Evolutionary conservation across 1,139 yeast genomes (phyloP).

Genomic region (Lizanozyma gosingica): DNA sequence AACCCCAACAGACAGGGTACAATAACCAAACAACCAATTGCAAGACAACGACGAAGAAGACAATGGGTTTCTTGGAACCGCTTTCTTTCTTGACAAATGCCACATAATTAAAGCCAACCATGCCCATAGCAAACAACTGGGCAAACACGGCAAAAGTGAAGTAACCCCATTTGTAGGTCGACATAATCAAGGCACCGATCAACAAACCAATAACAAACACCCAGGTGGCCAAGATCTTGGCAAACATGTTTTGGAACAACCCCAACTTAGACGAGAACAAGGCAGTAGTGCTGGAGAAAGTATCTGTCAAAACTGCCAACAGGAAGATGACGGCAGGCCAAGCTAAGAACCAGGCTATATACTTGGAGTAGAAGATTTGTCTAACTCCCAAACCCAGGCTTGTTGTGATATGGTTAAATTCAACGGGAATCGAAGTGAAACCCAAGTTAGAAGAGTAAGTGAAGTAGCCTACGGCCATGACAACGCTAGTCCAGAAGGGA

Average conservation of each 20-base stretch:
- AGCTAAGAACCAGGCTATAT: conserved; percentile 59
- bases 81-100: conserved; percentile 7
- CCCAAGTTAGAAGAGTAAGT: conserved; percentile 65
- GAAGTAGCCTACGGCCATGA: conserved; percentile 46
- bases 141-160: conserved; percentile 31
- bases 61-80: conserved; percentile 8
- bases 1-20: conserved; percentile 55
- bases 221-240: conserved; percentile 35
- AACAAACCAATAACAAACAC: conserved; percentile 45
- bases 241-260: conserved; percentile 16
- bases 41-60: conserved; percentile 21
- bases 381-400: conserved; percentile 32
- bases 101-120: conserved; percentile 13
- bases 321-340: conserved; percentile 47
- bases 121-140: conserved; percentile 27
- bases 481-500: conserved; percentile 37
- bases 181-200: conserved; percentile 44
- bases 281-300: conserved; percentile 23
- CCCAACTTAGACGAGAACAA: conserved; percentile 16
- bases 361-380: conserved; percentile 59
- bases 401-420: conserved; percentile 45
- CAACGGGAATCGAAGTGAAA: conserved; percentile 44
- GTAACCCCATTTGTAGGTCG: conserved; percentile 64
- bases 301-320: conserved; percentile 20
- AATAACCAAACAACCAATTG: conserved; percentile 33